Evolutionary conservation across 2,329 filamentous ascomycete genomes (phyloP).

Genomic region (Grosmannia penicillata): DNA sequence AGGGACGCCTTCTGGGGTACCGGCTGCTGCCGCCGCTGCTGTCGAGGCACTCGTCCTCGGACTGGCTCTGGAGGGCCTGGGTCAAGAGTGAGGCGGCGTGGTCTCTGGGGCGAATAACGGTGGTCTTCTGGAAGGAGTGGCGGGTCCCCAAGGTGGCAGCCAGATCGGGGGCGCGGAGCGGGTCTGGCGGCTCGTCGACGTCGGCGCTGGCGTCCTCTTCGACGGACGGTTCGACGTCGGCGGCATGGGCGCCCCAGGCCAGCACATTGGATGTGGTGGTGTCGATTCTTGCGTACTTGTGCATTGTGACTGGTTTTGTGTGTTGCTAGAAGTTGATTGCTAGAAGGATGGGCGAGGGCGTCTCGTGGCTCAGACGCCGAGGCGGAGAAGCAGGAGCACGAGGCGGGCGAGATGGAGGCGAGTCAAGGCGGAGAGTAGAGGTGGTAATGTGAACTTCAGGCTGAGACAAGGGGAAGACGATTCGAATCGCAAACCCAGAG

Average conservation of each 20-base stretch:
- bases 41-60: conserved; percentile 37
- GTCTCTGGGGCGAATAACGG: conserved; percentile 31
- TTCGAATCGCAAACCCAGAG: conserved; percentile 1
- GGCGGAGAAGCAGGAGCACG: too few species aligned
- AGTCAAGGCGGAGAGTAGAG: too few species aligned
- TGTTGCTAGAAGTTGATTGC: too few species aligned
- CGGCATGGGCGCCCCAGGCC: conserved; percentile 28
- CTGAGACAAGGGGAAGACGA: too few species aligned
- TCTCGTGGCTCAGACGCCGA: too few species aligned
- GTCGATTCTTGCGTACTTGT: conserved; percentile 20
- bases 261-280: conserved; percentile 26
- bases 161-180: conserved; percentile 14
- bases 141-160: conserved; percentile 5
- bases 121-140: conserved; percentile 30
- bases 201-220: conserved; percentile 58
- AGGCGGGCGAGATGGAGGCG: too few species aligned
- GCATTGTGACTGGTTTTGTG: conserved; percentile 7
- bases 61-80: conserved; percentile 57
- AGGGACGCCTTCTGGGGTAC: conserved; percentile 36
- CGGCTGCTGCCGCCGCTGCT: conserved; percentile 19
- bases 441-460: too few species aligned
- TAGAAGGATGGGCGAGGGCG: too few species aligned
- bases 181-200: conserved; percentile 77
- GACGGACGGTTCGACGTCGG: conserved; percentile 25
- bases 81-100: conserved; percentile 75